phyloP scores from a whole-genome alignment of 176 grass and related monocot species.

The Ensete ventricosum region DNA sequence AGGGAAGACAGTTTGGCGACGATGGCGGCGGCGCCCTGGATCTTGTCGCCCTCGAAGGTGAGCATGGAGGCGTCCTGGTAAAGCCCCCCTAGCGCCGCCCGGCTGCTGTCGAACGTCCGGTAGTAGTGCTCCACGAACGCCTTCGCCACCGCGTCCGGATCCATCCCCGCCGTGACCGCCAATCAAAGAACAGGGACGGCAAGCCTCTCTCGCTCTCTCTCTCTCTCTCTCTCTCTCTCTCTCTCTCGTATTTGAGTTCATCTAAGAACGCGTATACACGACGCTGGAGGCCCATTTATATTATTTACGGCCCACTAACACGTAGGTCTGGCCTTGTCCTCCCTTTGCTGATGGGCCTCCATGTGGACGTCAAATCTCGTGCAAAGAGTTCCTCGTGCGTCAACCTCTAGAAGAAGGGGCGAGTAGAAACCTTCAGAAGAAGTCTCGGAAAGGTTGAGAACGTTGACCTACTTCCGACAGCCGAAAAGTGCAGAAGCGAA shows the following conservation, averaged over 20 bases:
- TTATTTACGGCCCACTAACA: no score
- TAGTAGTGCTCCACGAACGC: slow-evolving; percentile 24
- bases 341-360: neutral
- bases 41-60: slow-evolving; percentile 18
- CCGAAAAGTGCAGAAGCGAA: neutral
- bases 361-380: neutral
- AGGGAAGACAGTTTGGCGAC: slow-evolving; percentile 5
- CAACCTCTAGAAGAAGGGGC: neutral
- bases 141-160: slow-evolving; percentile 17
- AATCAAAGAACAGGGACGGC: neutral
- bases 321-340: no score
- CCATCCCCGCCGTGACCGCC: slow-evolving; percentile 1
- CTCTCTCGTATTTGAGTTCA: neutral
- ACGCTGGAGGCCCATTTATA: neutral
- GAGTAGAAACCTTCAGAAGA: neutral
- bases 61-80: slow-evolving; percentile 16
- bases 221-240: neutral
- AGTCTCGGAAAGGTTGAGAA: neutral
- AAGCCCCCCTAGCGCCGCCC: neutral
- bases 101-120: slow-evolving; percentile 13
- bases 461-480: neutral
- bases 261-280: neutral
- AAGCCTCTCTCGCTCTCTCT: neutral
- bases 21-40: slow-evolving; percentile 1
- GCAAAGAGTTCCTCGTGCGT: neutral